Evolutionary conservation across 2,329 filamentous ascomycete species (phyloP), one percentile per base, ranked within the genome.

Genomic region (Colletotrichum chrysophilum): DNA sequence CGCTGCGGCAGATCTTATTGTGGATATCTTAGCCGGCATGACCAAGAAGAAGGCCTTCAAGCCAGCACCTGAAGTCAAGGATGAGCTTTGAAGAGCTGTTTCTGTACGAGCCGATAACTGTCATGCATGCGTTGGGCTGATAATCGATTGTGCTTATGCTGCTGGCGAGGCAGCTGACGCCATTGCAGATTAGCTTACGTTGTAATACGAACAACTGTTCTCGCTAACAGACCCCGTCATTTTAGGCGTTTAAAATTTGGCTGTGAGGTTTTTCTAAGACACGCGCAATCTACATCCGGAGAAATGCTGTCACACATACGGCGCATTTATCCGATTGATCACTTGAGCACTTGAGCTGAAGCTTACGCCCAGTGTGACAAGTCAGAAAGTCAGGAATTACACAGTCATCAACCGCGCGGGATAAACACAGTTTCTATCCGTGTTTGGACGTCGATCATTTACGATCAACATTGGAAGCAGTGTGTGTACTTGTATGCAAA

Each of bases 191-290:
- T 2, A 21, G 18, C 18, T 48, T 48, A 48, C 18, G 9, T n/a
- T n/a, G 9, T 2, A n/a, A 0, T 48, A 12, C 38, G 1, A n/a
- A n/a, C 18, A 48, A 48, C 18, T 48, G 1, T 48, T 12, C 18
- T 48, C 9, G 18, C 38, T 9, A 10, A 48, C 1, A 12, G 18
- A 9, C 1, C 1, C 18, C 38, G 18, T 48, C 9, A 3, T 12
- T 48, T 0, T 48, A 0, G 9, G 38, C 12, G 38, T 4, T n/a
- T n/a, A 0, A 48, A 12, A 4, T n/a, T 5, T 0, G 38, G 9
- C 1, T n/a, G 18, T n/a, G 3, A 48, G 18, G 18, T 1, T 48
- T 48, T 4, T n/a, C 18, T 10, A n/a, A 43, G 36, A n/a, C 3
- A n/a, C 5, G 18, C 18, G 18, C 38, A n/a, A 43, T n/a, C 9